Percentiles rank a stretch among this genome's conserved stretches.
Conservation (phyloP, 1,284 basidiomycete species). For the Leccinum subspadiceum region DNA sequence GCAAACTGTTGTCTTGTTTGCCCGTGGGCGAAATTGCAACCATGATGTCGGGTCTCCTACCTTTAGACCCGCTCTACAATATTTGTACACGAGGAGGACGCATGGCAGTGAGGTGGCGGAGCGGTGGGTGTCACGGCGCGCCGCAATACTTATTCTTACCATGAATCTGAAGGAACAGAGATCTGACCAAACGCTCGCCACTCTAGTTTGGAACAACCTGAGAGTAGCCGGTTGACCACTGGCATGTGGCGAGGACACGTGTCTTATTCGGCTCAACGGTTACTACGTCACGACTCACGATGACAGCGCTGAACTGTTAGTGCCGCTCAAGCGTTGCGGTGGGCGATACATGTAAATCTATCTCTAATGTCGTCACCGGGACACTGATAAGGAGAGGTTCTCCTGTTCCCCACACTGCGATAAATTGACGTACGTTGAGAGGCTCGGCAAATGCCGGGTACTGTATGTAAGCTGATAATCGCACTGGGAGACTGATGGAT, state of each 20-base stretch:
- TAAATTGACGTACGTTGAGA: neutral
- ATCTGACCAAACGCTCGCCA: constrained; percentile 7
- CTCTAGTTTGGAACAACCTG: neutral
- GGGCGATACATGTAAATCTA: neutral
- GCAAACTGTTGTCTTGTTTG: constrained; percentile 4
- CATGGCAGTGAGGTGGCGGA: constrained; percentile 1
- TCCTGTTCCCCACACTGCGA: neutral
- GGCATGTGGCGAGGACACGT: constrained; percentile 21
- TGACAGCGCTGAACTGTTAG: neutral
- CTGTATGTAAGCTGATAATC: neutral
- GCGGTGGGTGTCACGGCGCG: constrained; percentile 3
- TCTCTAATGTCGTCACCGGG: neutral
- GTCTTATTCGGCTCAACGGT: neutral
- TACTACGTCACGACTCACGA: neutral
- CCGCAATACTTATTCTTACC: constrained; percentile 7
- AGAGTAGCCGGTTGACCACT: neutral
- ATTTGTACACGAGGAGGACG: constrained; percentile 13
- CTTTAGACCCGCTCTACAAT: constrained; percentile 2
- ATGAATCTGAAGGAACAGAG: constrained; percentile 12
- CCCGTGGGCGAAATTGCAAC: constrained; percentile 2
- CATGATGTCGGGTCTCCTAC: constrained; percentile 1
- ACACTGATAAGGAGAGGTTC: neutral
- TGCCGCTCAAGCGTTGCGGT: neutral
- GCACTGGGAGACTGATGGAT: neutral
- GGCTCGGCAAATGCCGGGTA: constrained; percentile 19